phyloP scores from a whole-genome alignment of 1,284 basidiomycete genomes.

The Papiliotrema terrestris region DNA sequence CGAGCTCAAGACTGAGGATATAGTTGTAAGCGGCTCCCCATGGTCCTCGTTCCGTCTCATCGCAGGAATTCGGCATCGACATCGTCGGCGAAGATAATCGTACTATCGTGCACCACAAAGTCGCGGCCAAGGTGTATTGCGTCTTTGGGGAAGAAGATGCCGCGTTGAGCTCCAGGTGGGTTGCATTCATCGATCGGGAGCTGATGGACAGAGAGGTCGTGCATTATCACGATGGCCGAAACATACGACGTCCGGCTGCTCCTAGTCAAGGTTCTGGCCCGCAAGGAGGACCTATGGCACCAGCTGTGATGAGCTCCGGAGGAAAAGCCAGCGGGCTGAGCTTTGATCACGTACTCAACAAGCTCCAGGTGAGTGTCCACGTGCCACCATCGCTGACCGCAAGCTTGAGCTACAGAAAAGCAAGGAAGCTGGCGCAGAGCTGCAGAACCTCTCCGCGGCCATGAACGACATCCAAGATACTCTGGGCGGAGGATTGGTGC shows the following conservation, averaged over 20 bases:
- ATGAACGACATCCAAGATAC: constrained; percentile 92
- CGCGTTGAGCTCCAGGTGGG: constrained; percentile 42
- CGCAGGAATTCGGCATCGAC: constrained; percentile 95
- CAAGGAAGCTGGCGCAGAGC: constrained; percentile 86
- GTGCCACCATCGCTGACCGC: constrained; percentile 45
- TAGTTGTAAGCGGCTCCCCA: constrained; percentile 63
- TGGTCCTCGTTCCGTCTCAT: neutral
- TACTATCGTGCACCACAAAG: constrained; percentile 97
- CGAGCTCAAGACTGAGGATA: constrained; percentile 91
- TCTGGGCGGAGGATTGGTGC: constrained; percentile 73
- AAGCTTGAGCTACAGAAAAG: constrained; percentile 89
- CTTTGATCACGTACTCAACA: constrained; percentile 53
- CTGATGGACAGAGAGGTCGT: constrained; percentile 36
- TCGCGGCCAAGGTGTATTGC: constrained; percentile 88
- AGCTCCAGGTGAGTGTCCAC: constrained; percentile 47
- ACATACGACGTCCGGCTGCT: constrained; percentile 10
- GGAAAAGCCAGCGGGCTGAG: constrained; percentile 48
- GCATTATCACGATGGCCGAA: constrained; percentile 29
- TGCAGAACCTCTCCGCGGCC: constrained; percentile 71
- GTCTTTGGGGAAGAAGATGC: constrained; percentile 84
- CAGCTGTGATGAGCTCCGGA: constrained; percentile 41
- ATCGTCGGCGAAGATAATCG: constrained; percentile 98
- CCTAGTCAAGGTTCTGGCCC: constrained; percentile 7
- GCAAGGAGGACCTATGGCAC: constrained; percentile 26
- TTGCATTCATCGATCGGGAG: neutral